phyloP scores from a whole-genome alignment of 2,329 filamentous ascomycete genomes.

The Monilinia fructicola region DNA sequence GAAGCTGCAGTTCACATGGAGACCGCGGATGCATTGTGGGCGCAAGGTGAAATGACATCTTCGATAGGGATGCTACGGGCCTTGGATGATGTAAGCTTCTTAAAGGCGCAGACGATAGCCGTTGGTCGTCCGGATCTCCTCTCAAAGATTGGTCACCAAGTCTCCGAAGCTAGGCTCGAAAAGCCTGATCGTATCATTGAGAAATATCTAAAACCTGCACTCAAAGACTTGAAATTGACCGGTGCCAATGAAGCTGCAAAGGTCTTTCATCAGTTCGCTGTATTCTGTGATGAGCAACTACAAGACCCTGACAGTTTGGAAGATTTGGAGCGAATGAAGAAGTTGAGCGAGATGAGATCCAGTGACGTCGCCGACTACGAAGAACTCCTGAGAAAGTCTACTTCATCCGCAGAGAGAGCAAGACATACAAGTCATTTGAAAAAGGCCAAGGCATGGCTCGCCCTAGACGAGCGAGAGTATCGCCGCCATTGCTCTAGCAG shows the following conservation, averaged over 20 bases:
- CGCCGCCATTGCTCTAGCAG: slow-evolving; percentile 73
- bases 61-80: slow-evolving; percentile 87
- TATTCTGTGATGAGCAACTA: slow-evolving; percentile 92
- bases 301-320: slow-evolving; percentile 82
- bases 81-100: slow-evolving; percentile 60
- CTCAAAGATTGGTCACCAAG: slow-evolving; percentile 82
- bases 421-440: slow-evolving; percentile 60
- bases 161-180: slow-evolving; percentile 86
- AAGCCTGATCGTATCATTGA: slow-evolving; percentile 88
- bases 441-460: slow-evolving; percentile 83
- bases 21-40: slow-evolving; percentile 87
- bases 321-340: slow-evolving; percentile 78
- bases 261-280: slow-evolving; percentile 92
- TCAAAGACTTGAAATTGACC: slow-evolving; percentile 71
- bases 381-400: slow-evolving; percentile 49
- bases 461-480: slow-evolving; percentile 86
- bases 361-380: slow-evolving; percentile 77
- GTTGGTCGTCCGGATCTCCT: slow-evolving; percentile 77
- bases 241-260: slow-evolving; percentile 75
- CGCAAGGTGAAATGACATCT: slow-evolving; percentile 83
- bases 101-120: slow-evolving; percentile 67
- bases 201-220: slow-evolving; percentile 79
- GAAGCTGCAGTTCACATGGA: slow-evolving; percentile 78
- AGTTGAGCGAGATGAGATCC: slow-evolving; percentile 74
- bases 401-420: slow-evolving; percentile 51